Conservation (phyloP, 2,329 filamentous ascomycete species). For the Penicillium corylophilum region DNA sequence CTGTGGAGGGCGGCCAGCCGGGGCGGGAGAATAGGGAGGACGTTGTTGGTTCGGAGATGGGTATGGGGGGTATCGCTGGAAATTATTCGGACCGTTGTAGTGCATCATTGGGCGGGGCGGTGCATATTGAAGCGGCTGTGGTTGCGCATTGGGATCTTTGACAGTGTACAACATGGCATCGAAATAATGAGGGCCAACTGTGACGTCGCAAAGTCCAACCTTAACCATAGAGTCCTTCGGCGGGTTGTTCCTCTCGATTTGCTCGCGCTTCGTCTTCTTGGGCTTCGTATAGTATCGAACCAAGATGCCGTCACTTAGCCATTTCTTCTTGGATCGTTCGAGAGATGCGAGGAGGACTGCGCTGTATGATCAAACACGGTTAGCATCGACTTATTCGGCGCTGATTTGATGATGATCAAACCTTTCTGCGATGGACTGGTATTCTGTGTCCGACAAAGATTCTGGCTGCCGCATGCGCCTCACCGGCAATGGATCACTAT, state of each 20-base stretch:
- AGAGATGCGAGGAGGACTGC: conserved; percentile 59
- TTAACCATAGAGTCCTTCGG: conserved; percentile 54
- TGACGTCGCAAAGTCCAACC: conserved; percentile 58
- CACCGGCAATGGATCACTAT: conserved; percentile 56
- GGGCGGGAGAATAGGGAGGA: conserved; percentile 26
- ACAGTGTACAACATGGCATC: conserved; percentile 58
- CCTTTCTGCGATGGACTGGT: conserved; percentile 61
- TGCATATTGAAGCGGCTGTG: conserved; percentile 37
- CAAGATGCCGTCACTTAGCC: conserved; percentile 55
- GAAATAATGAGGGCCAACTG: conserved; percentile 64
- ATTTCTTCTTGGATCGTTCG: conserved; percentile 59
- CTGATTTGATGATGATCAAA: conserved; percentile 22
- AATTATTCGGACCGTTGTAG: conserved; percentile 41
- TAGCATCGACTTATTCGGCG: not conserved
- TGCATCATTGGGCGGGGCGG: conserved; percentile 45
- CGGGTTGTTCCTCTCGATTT: conserved; percentile 47
- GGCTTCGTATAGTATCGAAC: conserved; percentile 60
- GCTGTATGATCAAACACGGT: conserved; percentile 34
- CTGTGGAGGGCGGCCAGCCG: conserved; percentile 28
- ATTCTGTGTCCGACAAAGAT: conserved; percentile 52
- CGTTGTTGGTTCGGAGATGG: conserved; percentile 36
- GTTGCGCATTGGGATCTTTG: conserved; percentile 48
- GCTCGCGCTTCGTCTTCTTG: conserved; percentile 54
- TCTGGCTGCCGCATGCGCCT: conserved; percentile 51
- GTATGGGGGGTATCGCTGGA: conserved; percentile 45